Conservation (phyloP, 2,329 filamentous ascomycete species). For the Cryphonectria carpinicola region DNA sequence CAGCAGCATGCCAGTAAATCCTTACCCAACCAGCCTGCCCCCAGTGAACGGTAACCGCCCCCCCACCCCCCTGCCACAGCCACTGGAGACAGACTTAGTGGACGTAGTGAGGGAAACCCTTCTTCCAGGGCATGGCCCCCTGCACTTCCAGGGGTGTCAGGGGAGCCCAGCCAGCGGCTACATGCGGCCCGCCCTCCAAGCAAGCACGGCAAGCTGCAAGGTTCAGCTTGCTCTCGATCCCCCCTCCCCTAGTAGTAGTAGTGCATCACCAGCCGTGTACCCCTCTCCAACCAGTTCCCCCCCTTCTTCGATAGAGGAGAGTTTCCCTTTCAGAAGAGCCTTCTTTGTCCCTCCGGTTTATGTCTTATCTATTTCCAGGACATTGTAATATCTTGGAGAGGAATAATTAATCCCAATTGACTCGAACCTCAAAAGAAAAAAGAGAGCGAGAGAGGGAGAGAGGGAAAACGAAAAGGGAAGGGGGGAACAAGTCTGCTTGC, state of each 20-base stretch:
- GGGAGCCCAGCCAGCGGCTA: not conserved
- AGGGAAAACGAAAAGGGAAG: not conserved
- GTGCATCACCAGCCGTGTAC: not conserved
- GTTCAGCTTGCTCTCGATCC: not conserved
- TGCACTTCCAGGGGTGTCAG: not conserved
- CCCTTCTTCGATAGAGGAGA: not conserved
- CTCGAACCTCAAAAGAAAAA: not conserved
- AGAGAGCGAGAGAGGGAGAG: not conserved
- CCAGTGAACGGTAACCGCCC: not conserved
- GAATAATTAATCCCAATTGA: not conserved
- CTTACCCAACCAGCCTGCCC: not conserved
- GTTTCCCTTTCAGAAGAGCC: not conserved
- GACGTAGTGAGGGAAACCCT: not conserved
- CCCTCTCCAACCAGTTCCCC: not conserved
- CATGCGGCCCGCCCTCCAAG: not conserved
- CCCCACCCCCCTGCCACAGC: not conserved
- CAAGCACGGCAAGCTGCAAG: not conserved
- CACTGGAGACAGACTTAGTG: not conserved
- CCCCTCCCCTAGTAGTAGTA: not conserved
- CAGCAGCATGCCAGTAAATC: not conserved
- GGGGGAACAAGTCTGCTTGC: not conserved
- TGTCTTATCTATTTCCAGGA: not conserved
- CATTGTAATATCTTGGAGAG: not conserved
- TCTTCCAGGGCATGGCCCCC: not conserved
- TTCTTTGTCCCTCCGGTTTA: not conserved